Percentiles rank a stretch among this genome's conserved stretches.
These are phyloP conservation scores for Ceratonia siliqua DNA, from an alignment of 306 rosid species.

Conservation along the genomic window DNA sequence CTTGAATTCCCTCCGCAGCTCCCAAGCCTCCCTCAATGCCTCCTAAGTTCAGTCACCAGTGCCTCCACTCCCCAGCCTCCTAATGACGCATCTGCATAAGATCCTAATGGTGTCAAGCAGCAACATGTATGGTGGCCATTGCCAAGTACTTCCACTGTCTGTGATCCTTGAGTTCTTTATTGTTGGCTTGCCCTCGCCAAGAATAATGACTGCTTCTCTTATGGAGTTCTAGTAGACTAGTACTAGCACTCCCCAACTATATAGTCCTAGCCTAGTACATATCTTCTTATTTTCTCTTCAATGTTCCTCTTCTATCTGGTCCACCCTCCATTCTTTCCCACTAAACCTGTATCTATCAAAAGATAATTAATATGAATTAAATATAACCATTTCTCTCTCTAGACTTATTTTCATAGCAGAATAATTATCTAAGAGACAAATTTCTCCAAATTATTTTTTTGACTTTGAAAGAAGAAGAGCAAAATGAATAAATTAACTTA, in stretches of 20 bases:
- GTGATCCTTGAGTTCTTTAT: constrained; percentile 86
- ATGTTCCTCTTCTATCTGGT: constrained; percentile 16
- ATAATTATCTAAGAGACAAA: not conserved
- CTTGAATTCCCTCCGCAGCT: too few species aligned
- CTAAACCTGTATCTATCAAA: constrained; percentile 41
- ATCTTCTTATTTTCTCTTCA: constrained; percentile 33
- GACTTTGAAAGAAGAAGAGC: not conserved
- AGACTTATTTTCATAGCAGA: not conserved
- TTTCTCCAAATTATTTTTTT: not conserved
- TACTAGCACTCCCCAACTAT: not conserved
- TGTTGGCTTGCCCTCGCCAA: constrained; percentile 83
- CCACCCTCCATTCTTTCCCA: constrained; percentile 13
- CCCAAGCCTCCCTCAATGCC: too few species aligned
- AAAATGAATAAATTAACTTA: not conserved
- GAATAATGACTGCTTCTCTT: constrained; percentile 36
- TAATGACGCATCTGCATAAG: constrained; percentile 66
- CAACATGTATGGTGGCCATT: constrained; percentile 78
- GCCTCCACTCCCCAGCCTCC: too few species aligned
- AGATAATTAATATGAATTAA: constrained; percentile 30
- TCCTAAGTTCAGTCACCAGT: too few species aligned
- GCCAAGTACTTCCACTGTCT: constrained; percentile 88
- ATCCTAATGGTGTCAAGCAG: constrained; percentile 83
- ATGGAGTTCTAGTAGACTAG: too few species aligned
- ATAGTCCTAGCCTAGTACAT: constrained; percentile 7
- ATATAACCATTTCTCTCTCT: constrained; percentile 21